Evolutionary conservation across 2,329 filamentous ascomycete genomes (phyloP).

Genomic region (Ophiocordyceps robertsii): DNA sequence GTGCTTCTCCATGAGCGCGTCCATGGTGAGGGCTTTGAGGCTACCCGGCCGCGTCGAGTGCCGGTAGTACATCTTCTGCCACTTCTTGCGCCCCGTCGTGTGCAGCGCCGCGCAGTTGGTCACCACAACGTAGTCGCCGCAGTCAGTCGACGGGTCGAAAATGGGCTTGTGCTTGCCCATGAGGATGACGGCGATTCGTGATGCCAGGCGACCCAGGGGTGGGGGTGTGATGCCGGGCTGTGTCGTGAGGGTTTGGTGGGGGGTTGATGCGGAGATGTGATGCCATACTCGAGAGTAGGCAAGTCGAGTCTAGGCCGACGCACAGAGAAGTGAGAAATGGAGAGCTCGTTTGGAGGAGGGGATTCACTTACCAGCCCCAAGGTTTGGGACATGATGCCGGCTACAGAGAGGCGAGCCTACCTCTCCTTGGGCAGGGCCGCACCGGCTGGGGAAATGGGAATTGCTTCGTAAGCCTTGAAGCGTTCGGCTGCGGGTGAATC

Average conservation of each 20-base stretch:
- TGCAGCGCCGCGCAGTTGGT: slow-evolving; percentile 78
- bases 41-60: slow-evolving; percentile 85
- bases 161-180: slow-evolving; percentile 99
- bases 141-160: slow-evolving; percentile 93
- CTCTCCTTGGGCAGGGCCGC: background rate
- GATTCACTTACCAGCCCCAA: background rate
- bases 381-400: slow-evolving; percentile 1
- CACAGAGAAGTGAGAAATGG: background rate
- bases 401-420: background rate
- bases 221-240: slow-evolving; percentile 49
- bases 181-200: slow-evolving; percentile 70
- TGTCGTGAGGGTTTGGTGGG: slow-evolving; percentile 46
- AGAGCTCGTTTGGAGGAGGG: background rate
- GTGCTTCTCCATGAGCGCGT: slow-evolving; percentile 84
- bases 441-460: no score
- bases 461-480: no score
- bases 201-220: slow-evolving; percentile 80
- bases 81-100: slow-evolving; percentile 82
- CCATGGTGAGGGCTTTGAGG: slow-evolving; percentile 84
- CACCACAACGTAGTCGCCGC: slow-evolving; percentile 96
- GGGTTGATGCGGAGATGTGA: slow-evolving; percentile 58
- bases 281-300: slow-evolving; percentile 97
- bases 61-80: slow-evolving; percentile 90
- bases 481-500: no score
- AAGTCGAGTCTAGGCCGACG: slow-evolving; percentile 62